Percentiles rank a stretch among this genome's conserved stretches.
These are phyloP conservation scores for Meira nashicola DNA, from an alignment of 1,284 basidiomycete genomes.

Conservation along the genomic window DNA sequence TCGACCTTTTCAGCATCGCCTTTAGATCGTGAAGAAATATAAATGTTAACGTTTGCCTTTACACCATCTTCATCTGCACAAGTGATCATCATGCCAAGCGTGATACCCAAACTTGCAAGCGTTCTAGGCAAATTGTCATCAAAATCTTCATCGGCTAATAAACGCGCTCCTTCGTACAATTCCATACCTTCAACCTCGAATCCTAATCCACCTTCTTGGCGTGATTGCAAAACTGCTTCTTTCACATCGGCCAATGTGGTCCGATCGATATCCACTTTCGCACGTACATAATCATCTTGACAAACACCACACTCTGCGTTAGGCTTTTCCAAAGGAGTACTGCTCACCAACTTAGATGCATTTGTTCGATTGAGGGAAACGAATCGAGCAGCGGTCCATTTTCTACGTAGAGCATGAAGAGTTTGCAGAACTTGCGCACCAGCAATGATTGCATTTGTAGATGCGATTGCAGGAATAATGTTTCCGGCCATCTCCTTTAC, in stretches of 20 bases:
- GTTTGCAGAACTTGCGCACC: slow-evolving; percentile 91
- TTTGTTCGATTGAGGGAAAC: slow-evolving; percentile 27
- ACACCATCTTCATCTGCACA: slow-evolving; percentile 73
- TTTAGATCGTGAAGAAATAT: slow-evolving; percentile 18
- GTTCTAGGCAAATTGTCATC: slow-evolving; percentile 74
- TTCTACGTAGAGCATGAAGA: slow-evolving; percentile 64
- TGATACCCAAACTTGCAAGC: slow-evolving; percentile 64
- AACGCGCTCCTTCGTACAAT: slow-evolving; percentile 70
- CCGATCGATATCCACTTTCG: slow-evolving; percentile 66
- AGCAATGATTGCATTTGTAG: slow-evolving; percentile 94
- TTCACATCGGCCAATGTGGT: slow-evolving; percentile 71
- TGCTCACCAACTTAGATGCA: slow-evolving; percentile 23
- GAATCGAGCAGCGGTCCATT: slow-evolving; percentile 24
- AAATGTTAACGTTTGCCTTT: slow-evolving; percentile 29
- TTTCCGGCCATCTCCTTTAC: slow-evolving; percentile 99
- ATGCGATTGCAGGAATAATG: slow-evolving; percentile 91
- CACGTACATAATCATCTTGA: slow-evolving; percentile 71
- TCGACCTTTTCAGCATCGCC: neutral
- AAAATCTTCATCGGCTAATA: slow-evolving; percentile 82
- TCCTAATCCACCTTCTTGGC: slow-evolving; percentile 57
- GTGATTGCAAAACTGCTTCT: slow-evolving; percentile 56
- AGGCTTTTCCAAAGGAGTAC: slow-evolving; percentile 19
- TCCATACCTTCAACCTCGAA: slow-evolving; percentile 22
- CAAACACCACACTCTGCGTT: slow-evolving; percentile 69
- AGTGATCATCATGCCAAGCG: slow-evolving; percentile 72